Base-by-base conservation (phyloP, 2,329 filamentous ascomycete species). In the Hypoxylon sp. region DNA sequence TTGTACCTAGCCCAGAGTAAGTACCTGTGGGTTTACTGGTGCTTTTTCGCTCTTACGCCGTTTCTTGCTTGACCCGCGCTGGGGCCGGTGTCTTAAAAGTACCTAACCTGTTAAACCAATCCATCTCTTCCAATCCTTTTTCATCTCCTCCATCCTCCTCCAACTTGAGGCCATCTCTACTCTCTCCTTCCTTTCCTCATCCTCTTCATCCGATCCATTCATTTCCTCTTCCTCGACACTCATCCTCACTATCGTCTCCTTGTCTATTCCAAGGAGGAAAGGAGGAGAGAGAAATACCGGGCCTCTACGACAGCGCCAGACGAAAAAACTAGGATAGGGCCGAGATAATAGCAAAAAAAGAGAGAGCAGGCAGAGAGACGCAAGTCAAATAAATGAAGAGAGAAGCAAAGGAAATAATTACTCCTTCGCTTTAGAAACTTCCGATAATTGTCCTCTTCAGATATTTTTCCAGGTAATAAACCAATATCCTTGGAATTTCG, bases 71-170 rank as follows among this genome's bases (percentile, higher is more conserved):
- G 61, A 69, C 64, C 61, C 67, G 64, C 50, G 68, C 65, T 65
- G 65, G 67, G 46, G 68, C 63, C 67, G 71, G 59, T 79, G 80
- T 81, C 79, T 82, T 81, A 81, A 82, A 80, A 77, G 77, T 78
- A 78, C 77, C 75, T 75, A 76, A 78, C 77, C 75, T 75, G 76
- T 77, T 70, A 69, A 76, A 74, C 78, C 76, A 78, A 61, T 46
- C 63, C 47, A 76, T 85, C 81, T 84, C 80, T 81, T 81, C 83
- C 83, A 84, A 82, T 85, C 84, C 83, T 83, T 84, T 82, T 82
- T 81, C 81, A 78, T 81, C 80, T 81, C 78, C 79, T 82, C 79
- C 78, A 80, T 84, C 81, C 81, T 84, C 80, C 80, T 85, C 83
- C 81, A 81, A 83, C 83, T 82, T 82, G 83, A 81, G 76, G 76